Base-by-base conservation (phyloP, 1,139 yeast species). In the Saccharomyces hybrid region DNA sequence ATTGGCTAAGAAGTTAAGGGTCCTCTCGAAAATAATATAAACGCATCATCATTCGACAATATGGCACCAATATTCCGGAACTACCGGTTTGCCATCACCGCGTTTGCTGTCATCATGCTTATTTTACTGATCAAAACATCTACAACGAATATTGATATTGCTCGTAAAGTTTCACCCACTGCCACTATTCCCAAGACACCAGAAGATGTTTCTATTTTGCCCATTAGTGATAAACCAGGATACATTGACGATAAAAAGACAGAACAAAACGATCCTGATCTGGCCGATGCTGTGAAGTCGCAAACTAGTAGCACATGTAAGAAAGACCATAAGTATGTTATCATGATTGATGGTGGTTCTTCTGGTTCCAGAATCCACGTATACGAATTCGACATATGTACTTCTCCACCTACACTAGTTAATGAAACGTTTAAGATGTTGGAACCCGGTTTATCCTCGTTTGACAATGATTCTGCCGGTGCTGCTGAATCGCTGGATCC, bases 261-360 rank as follows among this genome's bases (percentile, higher is more conserved):
- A 16, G 62, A 60, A 9, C 49, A 56, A 26, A 55, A 53, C 9
- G 62, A 60, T 51, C 63, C 69, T 4, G 61, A 54, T 4, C 65
- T 66, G 16, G 64, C 65, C 11, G 58, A 60, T 31, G 71, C 67
- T 47, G 68, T 64, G 21, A 61, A 63, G 49, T 52, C 31, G 52
- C 59, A 3, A 16, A 54, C 56, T 3, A 50, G 55, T 46, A 46
- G 47, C 2, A 53, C 59, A 28, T 74, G 77, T 64, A 62, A 54
- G 2, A 68, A 71, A 53, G 73, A 71, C 16, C 71, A 74, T 48
- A 71, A 83, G 66, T 84, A 78, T 61, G 97, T 91, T 42, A 81
- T 93, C 29, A 89, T 93, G 96, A 77, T 93, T 53, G 99, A 93
- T 73, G 99, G 98, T 2, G 99, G 99, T 12, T 89, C 97, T 2